These are phyloP conservation scores for Tuber indicum DNA, from an alignment of 495 filamentous ascomycete genomes.

Conservation along the genomic window DNA sequence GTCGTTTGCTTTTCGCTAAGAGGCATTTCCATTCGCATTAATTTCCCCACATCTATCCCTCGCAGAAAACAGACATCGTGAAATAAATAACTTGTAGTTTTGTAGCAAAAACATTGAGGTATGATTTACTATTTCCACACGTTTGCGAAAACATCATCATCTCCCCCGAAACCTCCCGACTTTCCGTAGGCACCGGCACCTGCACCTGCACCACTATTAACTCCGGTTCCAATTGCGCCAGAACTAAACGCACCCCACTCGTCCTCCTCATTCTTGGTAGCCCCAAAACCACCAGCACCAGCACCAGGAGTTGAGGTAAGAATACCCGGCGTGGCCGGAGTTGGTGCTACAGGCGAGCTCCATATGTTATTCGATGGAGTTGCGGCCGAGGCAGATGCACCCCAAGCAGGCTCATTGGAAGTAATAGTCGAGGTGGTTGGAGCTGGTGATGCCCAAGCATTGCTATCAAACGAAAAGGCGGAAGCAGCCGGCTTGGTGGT, in stretches of 20 bases:
- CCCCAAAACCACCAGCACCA: neutral
- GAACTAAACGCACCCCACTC: constrained; percentile 41
- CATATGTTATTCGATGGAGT: constrained; percentile 45
- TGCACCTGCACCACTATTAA: constrained; percentile 7
- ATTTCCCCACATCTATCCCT: constrained; percentile 6
- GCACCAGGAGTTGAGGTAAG: neutral
- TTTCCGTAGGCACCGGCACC: constrained; percentile 16
- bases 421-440: constrained; percentile 42
- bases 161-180: constrained; percentile 13
- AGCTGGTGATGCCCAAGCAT: constrained; percentile 51
- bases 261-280: constrained; percentile 28
- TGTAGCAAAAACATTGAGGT: neutral
- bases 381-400: constrained; percentile 23
- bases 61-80: constrained; percentile 14
- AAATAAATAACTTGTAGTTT: constrained; percentile 2
- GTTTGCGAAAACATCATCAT: constrained; percentile 41
- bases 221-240: constrained; percentile 23
- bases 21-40: neutral
- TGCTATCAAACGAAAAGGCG: constrained; percentile 49
- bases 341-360: constrained; percentile 42
- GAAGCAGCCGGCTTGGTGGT: constrained; percentile 58
- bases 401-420: constrained; percentile 37
- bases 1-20: neutral
- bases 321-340: neutral
- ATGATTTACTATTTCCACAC: constrained; percentile 38